A percentile compares a stretch with the other conserved stretches of the same genome.
Conservation (phyloP, 306 rosid species). For the Quercus berberidifolia region DNA sequence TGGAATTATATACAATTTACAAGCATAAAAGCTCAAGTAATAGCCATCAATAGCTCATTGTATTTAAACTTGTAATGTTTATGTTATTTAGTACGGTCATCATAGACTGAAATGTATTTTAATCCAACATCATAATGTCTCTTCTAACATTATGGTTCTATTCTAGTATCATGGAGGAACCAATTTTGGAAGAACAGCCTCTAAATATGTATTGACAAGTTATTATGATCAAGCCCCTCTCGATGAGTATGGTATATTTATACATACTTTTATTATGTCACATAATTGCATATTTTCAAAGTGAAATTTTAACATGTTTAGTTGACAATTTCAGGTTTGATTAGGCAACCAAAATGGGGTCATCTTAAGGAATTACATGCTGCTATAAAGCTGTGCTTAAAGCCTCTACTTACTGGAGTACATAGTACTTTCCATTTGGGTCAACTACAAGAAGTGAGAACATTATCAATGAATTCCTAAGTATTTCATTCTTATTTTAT, state of each 20-base stretch:
- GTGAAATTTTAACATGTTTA: background rate
- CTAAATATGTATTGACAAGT: slow-evolving; percentile 26
- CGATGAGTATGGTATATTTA: slow-evolving; percentile 32
- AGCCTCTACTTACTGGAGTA: slow-evolving; percentile 2
- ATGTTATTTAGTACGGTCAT: background rate
- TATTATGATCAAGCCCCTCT: slow-evolving; percentile 40
- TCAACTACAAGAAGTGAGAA: background rate
- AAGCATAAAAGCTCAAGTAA: too few species aligned
- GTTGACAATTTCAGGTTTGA: slow-evolving; percentile 21
- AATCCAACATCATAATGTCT: background rate
- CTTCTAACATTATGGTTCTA: background rate
- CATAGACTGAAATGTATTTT: background rate
- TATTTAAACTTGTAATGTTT: too few species aligned
- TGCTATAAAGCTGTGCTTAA: slow-evolving; percentile 30
- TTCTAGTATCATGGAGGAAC: slow-evolving; percentile 46
- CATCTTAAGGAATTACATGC: slow-evolving; percentile 47
- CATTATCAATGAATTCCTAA: background rate
- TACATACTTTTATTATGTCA: background rate
- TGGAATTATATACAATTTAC: background rate
- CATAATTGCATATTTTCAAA: background rate
- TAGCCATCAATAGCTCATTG: too few species aligned
- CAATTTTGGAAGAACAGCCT: slow-evolving; percentile 33
- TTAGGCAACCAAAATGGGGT: slow-evolving; percentile 41
- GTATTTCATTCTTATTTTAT: background rate
- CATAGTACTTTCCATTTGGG: background rate